Evolutionary conservation across 129 eudicot genomes (phyloP), one percentile per base, ranked within the genome.

Genomic region (Helichrysum umbraculigerum): DNA sequence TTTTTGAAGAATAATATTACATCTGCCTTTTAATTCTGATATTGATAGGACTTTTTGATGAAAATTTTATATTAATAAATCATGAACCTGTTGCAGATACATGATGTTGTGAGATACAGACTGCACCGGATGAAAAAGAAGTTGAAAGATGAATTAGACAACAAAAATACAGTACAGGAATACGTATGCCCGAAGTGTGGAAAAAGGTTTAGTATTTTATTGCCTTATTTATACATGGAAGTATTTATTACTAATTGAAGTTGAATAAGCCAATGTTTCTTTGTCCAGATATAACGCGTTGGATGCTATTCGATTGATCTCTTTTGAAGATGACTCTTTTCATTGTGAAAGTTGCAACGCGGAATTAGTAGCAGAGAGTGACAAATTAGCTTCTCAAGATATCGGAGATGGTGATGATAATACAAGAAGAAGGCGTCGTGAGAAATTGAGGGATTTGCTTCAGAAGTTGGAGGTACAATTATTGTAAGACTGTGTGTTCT

Each of bases 101-200:
- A 91, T 66, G 99, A 95, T 89, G 99, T 95, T 12, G 97, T 95
- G 72, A 88, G 99, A 85, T 95, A 95, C 76, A 88, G 99, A 81
- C 72, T 95, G 80, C 94, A 95, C 70, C 94, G 97, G 5, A 91
- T 95, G 96, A 91, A 74, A 89, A 87, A 91, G 75, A 89, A 86
- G 75, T 77, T 89, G 35, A 89, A 85, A 82, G 97, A 91, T 85
- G 96, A 89, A 69, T 68, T 86, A 76, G 96, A 91, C 66, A 86
- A 89, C 84, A 95, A 89, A 85, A 91, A 95, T 75, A 89, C 96
- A 4, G 83, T 95, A 57, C 96, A 89, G 88, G 94, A 91, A 86
- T 95, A 95, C 58, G 85, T 89, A 22, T 95, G 97, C 79, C 97
- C 97, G 34, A 86, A 89, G 78, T 95, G 96, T 74, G 84, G 84